These are phyloP conservation scores for Toxoplasma gondii DNA, from an alignment of 169 alveolate species.

Conservation along the genomic window DNA sequence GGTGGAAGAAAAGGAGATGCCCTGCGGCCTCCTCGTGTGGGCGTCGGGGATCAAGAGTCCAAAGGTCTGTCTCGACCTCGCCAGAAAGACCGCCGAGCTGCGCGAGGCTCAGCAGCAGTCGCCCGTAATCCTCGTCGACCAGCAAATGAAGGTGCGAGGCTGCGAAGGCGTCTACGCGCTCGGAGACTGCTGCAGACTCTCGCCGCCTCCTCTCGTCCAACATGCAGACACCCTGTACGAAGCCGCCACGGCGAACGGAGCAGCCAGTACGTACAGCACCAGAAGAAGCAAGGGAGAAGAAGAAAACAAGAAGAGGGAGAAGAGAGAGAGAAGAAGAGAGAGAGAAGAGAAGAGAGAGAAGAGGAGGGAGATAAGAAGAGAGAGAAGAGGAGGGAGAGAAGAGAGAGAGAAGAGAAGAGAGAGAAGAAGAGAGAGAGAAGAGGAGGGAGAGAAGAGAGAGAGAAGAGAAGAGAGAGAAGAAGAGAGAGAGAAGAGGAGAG, in stretches of 20 bases:
- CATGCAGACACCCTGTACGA: slow-evolving; percentile 47
- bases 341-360: neutral
- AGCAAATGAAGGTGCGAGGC: slow-evolving; percentile 46
- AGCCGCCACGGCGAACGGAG: neutral
- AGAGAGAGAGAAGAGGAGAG: too few relatives aligned
- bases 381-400: neutral
- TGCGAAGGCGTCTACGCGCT: slow-evolving; percentile 44
- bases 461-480: too few relatives aligned
- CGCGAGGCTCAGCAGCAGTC: neutral
- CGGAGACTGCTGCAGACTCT: slow-evolving; percentile 61
- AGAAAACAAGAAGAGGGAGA: neutral
- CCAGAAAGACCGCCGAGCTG: neutral
- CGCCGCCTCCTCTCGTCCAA: slow-evolving; percentile 38
- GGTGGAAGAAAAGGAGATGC: slow-evolving; percentile 22
- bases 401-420: neutral
- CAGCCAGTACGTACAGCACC: neutral
- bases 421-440: neutral
- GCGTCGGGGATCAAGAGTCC: slow-evolving; percentile 61
- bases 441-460: neutral
- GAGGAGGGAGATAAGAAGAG: too few relatives aligned
- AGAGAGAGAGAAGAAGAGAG: neutral
- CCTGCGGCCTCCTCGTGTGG: slow-evolving; percentile 63
- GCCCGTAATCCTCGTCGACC: slow-evolving; percentile 53
- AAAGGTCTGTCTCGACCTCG: neutral
- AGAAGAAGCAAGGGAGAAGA: neutral